A percentile compares a stretch with the other conserved stretches of the same genome.
Conservation (phyloP, 176 grass and related monocot species). For the Zea mays region DNA sequence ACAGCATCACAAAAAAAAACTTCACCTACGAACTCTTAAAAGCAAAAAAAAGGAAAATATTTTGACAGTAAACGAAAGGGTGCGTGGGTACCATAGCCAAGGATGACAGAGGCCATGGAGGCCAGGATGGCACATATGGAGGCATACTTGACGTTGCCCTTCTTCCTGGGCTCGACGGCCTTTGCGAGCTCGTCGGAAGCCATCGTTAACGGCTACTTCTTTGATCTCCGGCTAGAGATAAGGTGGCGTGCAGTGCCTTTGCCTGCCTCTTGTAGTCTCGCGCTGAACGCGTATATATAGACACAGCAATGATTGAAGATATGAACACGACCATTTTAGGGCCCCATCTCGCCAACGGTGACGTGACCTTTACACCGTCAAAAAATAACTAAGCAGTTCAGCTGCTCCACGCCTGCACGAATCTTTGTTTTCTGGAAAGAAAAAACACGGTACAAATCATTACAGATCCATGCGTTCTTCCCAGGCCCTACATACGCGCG, state of each 20-base stretch:
- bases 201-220: not conserved
- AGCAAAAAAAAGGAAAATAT: not conserved
- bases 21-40: not conserved
- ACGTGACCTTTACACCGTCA: not conserved
- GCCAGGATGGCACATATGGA: slow-evolving; percentile 54
- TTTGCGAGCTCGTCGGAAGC: not conserved
- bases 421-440: too few species aligned
- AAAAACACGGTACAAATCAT: too few species aligned
- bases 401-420: not conserved
- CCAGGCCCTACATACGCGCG: too few species aligned
- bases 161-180: slow-evolving; percentile 1
- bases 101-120: slow-evolving; percentile 68
- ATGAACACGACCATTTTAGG: not conserved
- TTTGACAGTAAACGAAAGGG: too few species aligned
- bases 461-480: too few species aligned
- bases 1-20: not conserved
- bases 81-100: slow-evolving; percentile 56
- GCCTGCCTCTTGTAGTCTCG: not conserved
- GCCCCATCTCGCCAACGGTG: not conserved
- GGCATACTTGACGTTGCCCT: slow-evolving; percentile 50
- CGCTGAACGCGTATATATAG: not conserved
- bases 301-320: not conserved
- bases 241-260: not conserved
- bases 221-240: not conserved
- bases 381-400: not conserved